A percentile compares a stretch with the other conserved stretches of the same genome.
Conservation (phyloP, 176 grass and related monocot genomes). For the Oryza glumipatula region DNA sequence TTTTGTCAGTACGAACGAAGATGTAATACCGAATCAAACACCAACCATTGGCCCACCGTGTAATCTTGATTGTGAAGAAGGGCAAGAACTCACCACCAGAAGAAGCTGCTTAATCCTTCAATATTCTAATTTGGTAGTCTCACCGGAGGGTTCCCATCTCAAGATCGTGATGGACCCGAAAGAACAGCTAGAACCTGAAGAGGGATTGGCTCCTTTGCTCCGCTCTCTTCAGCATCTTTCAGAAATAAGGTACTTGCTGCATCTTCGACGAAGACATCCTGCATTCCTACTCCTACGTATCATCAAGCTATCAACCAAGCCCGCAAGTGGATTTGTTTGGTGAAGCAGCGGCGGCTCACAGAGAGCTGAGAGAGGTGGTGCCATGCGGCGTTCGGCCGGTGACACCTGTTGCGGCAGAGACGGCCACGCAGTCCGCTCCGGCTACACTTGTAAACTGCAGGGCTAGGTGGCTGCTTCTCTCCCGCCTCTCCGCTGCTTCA, state of each 20-base stretch:
- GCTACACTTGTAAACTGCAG: neutral
- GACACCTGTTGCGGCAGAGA: conserved; percentile 29
- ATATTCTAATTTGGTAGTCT: neutral
- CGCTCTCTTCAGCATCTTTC: neutral
- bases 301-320: neutral
- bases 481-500: neutral
- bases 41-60: neutral
- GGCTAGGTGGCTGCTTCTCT: too few relatives aligned
- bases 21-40: neutral
- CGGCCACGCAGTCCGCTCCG: neutral
- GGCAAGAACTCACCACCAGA: neutral
- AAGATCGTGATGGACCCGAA: neutral
- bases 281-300: too few relatives aligned
- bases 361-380: neutral
- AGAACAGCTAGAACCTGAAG: neutral
- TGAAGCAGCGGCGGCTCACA: neutral
- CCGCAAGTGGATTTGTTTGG: neutral
- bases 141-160: neutral
- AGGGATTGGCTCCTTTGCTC: neutral
- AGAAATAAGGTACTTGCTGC: neutral
- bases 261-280: too few relatives aligned
- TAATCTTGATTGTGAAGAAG: neutral
- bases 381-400: neutral
- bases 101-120: neutral
- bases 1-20: neutral